Percentiles rank a stretch among this genome's conserved stretches.
These are phyloP conservation scores for Malassezia caprae DNA, from an alignment of 1,284 basidiomycete genomes.

Conservation along the genomic window DNA sequence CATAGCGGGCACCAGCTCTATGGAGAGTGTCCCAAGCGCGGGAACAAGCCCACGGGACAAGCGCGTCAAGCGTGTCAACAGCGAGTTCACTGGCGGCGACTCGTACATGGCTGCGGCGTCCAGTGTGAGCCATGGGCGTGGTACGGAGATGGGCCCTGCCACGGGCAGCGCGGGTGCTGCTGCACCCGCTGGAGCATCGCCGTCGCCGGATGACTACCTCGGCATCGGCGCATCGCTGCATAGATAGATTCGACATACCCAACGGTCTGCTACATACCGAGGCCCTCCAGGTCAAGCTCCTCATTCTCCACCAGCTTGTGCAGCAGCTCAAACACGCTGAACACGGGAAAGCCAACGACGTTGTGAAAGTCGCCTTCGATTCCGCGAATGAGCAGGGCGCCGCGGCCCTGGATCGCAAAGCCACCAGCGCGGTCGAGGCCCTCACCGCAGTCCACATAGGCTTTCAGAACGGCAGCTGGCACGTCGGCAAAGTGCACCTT, in stretches of 20 bases:
- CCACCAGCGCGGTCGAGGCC: slow-evolving; percentile 85
- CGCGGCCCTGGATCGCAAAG: slow-evolving; percentile 82
- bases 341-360: slow-evolving; percentile 71
- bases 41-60: not conserved
- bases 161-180: not conserved
- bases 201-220: slow-evolving; percentile 9
- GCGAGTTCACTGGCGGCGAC: slow-evolving; percentile 5
- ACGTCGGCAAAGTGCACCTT: slow-evolving; percentile 47
- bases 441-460: slow-evolving; percentile 79
- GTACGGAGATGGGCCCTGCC: not conserved
- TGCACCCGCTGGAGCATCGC: not conserved
- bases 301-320: slow-evolving; percentile 39
- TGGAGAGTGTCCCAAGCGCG: not conserved
- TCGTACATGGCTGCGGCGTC: slow-evolving; percentile 12
- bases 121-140: not conserved
- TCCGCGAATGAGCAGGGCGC: slow-evolving; percentile 66
- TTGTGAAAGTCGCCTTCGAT: slow-evolving; percentile 88
- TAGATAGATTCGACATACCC: slow-evolving; percentile 9
- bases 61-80: slow-evolving; percentile 8
- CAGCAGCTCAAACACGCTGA: slow-evolving; percentile 25
- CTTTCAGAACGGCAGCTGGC: slow-evolving; percentile 56
- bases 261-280: not conserved
- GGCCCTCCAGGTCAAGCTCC: slow-evolving; percentile 35
- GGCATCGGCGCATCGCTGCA: slow-evolving; percentile 8
- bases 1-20: slow-evolving; percentile 11